Conservation (phyloP, 306 rosid species). For the Potentilla sterilis region DNA sequence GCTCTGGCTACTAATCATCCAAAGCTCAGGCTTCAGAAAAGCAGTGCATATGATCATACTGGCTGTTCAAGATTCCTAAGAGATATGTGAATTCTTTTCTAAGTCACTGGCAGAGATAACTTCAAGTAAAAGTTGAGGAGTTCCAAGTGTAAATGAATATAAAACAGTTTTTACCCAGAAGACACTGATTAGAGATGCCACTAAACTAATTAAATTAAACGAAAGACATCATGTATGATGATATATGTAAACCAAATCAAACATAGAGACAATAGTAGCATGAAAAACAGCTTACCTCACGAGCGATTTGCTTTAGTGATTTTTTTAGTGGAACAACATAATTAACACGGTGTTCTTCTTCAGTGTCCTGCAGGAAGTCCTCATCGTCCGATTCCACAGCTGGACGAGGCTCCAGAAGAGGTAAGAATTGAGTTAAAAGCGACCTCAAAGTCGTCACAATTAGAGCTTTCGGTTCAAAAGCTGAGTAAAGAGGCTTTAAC, state of each 20-base stretch:
- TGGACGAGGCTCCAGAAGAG: conserved; percentile 75
- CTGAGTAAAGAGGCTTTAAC: conserved; percentile 75
- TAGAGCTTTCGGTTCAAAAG: conserved; percentile 54
- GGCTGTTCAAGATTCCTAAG: background rate
- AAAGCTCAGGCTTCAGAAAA: background rate
- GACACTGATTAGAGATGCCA: background rate
- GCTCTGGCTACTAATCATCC: background rate
- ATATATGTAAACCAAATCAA: background rate
- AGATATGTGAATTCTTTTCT: background rate
- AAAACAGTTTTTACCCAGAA: background rate
- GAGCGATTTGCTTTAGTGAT: conserved; percentile 77
- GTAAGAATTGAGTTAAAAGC: conserved; percentile 66
- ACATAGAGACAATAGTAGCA: background rate
- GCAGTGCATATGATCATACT: background rate
- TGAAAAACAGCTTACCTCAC: conserved; percentile 56
- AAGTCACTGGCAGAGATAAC: background rate
- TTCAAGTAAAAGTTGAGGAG: background rate
- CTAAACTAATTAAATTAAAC: background rate
- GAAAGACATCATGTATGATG: background rate
- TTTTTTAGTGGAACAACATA: conserved; percentile 71
- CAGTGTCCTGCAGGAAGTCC: conserved; percentile 45
- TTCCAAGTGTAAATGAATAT: background rate
- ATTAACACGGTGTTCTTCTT: conserved; percentile 39
- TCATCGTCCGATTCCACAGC: conserved; percentile 68
- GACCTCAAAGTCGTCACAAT: conserved; percentile 64